Percentiles rank a stretch among this genome's conserved stretches.
Evolutionary conservation across 2,329 filamentous ascomycete species (phyloP).

Genomic region (Neocatenulostroma microsporum): DNA sequence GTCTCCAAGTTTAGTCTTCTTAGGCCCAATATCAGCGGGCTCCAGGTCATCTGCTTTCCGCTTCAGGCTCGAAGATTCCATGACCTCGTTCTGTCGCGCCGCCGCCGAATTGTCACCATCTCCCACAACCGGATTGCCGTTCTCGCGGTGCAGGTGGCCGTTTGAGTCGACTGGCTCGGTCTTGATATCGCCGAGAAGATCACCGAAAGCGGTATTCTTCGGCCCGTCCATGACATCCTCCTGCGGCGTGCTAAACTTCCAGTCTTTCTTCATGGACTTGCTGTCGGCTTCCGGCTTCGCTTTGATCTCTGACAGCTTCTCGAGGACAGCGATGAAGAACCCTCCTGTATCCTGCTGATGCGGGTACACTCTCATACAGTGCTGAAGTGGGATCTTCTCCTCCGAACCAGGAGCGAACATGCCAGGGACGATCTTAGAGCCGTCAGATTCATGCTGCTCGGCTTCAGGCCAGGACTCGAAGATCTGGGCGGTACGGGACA

Average conservation of each 20-base stretch:
- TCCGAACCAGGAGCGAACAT: slow-evolving; percentile 69
- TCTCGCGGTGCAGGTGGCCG: slow-evolving; percentile 6
- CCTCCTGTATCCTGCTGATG: slow-evolving; percentile 94
- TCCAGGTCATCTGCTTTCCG: slow-evolving; percentile 35
- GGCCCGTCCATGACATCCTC: slow-evolving; percentile 13
- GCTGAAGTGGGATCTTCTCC: slow-evolving; percentile 66
- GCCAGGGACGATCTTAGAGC: slow-evolving; percentile 63
- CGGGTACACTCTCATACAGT: slow-evolving; percentile 89
- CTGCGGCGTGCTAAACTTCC: slow-evolving; percentile 21
- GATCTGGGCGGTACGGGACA: slow-evolving; percentile 73
- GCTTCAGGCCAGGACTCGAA: slow-evolving; percentile 72
- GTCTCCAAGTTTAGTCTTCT: slow-evolving; percentile 23
- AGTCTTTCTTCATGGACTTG: slow-evolving; percentile 33
- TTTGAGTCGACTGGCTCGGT: slow-evolving; percentile 16
- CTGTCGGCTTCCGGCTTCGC: slow-evolving; percentile 60
- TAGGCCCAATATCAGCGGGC: slow-evolving; percentile 29
- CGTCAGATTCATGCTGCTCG: slow-evolving; percentile 50
- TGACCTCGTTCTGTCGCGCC: slow-evolving; percentile 12
- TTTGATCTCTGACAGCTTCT: slow-evolving; percentile 83
- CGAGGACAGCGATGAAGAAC: slow-evolving; percentile 93
- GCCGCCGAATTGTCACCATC: slow-evolving; percentile 10
- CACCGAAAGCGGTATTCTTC: slow-evolving; percentile 24
- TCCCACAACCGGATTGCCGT: background rate
- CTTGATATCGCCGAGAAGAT: slow-evolving; percentile 36
- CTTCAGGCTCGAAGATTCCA: slow-evolving; percentile 24